Percentiles rank a stretch among this genome's conserved stretches.
Conservation (phyloP, 345 rosid genomes). For the Hypericum perforatum region DNA sequence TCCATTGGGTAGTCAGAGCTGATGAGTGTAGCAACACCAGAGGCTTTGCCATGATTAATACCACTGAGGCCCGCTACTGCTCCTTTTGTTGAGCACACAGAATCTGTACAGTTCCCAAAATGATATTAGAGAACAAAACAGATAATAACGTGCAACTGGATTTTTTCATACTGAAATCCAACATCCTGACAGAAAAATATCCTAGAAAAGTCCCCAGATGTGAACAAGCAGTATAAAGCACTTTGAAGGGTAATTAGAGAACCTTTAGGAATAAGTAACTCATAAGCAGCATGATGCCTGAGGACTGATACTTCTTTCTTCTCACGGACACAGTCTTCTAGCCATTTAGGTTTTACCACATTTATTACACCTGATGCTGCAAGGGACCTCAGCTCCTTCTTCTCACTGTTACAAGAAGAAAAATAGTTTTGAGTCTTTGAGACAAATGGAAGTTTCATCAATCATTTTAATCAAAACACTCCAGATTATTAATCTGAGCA, state of each 20-base stretch:
- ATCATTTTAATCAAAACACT: slow-evolving; percentile 1
- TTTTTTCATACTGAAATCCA: slow-evolving; percentile 7
- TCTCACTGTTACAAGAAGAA: slow-evolving; percentile 46
- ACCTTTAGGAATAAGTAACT: slow-evolving; percentile 83
- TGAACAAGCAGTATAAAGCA: slow-evolving; percentile 4
- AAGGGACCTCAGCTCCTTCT: slow-evolving; percentile 63
- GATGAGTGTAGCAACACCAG: slow-evolving; percentile 14
- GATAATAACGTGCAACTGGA: not conserved
- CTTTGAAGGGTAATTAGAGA: slow-evolving; percentile 19
- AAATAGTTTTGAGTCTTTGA: slow-evolving; percentile 12
- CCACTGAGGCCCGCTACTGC: slow-evolving; percentile 23
- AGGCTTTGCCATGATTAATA: slow-evolving; percentile 29
- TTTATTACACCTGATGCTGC: slow-evolving; percentile 77
- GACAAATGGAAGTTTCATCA: slow-evolving; percentile 4
- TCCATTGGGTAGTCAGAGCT: slow-evolving; percentile 21
- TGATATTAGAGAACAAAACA: slow-evolving; percentile 15
- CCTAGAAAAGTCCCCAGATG: not conserved
- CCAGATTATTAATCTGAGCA: slow-evolving; percentile 1
- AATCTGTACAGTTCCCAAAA: slow-evolving; percentile 30
- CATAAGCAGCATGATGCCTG: slow-evolving; percentile 52
- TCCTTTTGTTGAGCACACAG: slow-evolving; percentile 38
- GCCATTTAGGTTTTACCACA: slow-evolving; percentile 76
- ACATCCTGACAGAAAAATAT: slow-evolving; percentile 5
- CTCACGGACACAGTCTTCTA: slow-evolving; percentile 76
- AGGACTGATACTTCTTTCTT: slow-evolving; percentile 65